Percentiles rank a stretch among this genome's conserved stretches.
These are phyloP conservation scores for Dichotomocladium elegans DNA, from an alignment of 371 early-diverging fungal genomes.

Conservation along the genomic window DNA sequence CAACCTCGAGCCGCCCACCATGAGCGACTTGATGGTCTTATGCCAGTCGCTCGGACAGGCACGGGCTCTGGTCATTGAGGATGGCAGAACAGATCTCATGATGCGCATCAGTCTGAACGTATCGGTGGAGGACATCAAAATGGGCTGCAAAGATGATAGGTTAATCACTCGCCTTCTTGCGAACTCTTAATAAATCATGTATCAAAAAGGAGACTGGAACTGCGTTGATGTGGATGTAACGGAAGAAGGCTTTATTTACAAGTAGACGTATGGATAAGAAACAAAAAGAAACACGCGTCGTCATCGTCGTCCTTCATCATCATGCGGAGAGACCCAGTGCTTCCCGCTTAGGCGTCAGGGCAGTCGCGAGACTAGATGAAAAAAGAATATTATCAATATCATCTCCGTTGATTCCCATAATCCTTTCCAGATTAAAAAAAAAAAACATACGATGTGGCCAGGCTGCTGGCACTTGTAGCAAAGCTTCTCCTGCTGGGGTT, in stretches of 20 bases:
- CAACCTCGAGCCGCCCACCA: slow-evolving; percentile 55
- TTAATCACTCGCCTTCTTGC: slow-evolving; percentile 49
- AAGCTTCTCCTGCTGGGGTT: slow-evolving; percentile 38
- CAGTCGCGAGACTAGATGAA: slow-evolving; percentile 21
- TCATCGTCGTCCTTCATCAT: too few relatives aligned
- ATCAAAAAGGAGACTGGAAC: not conserved
- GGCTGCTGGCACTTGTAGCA: slow-evolving; percentile 67
- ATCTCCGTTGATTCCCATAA: not conserved
- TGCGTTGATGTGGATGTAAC: too few relatives aligned
- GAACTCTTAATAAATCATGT: not conserved
- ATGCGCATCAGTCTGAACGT: slow-evolving; percentile 71
- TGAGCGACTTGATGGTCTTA: slow-evolving; percentile 60
- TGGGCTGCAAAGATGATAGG: slow-evolving; percentile 67
- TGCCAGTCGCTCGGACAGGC: slow-evolving; percentile 71
- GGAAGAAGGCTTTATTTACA: too few relatives aligned
- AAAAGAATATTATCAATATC: not conserved
- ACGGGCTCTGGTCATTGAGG: slow-evolving; percentile 61
- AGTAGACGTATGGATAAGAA: too few relatives aligned
- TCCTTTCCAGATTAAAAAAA: not conserved
- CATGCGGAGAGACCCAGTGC: too few relatives aligned
- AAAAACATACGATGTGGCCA: slow-evolving; percentile 47
- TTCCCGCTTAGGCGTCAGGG: slow-evolving; percentile 13
- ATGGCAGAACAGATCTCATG: slow-evolving; percentile 66
- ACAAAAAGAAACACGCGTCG: too few relatives aligned
- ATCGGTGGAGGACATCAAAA: slow-evolving; percentile 68